Conservation (phyloP, 371 early-diverging fungal genomes). For the Syncephalastrum sp. region DNA sequence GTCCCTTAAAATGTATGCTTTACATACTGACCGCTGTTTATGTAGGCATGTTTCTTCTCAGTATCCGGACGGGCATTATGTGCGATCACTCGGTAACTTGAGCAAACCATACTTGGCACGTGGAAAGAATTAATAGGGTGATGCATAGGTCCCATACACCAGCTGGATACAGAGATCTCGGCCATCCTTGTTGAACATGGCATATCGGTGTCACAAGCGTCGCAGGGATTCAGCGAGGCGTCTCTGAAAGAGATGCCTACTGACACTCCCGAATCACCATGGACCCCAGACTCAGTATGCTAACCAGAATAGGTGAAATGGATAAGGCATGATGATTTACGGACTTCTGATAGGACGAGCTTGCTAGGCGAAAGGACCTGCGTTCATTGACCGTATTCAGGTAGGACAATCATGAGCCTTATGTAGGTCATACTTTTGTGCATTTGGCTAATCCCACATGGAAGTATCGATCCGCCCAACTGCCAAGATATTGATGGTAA, state of each 20-base stretch:
- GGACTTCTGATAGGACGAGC: conserved; percentile 35
- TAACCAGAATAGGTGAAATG: too few relatives aligned
- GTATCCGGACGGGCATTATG: conserved; percentile 91
- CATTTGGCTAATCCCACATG: too few relatives aligned
- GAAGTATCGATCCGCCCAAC: conserved; percentile 88
- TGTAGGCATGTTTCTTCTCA: conserved; percentile 60
- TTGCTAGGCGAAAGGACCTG: conserved; percentile 55
- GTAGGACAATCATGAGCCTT: conserved; percentile 8
- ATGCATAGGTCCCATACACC: conserved; percentile 55
- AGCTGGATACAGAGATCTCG: conserved; percentile 73
- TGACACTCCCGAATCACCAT: conserved; percentile 52
- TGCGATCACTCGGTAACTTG: conserved; percentile 68
- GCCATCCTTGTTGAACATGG: conserved; percentile 78
- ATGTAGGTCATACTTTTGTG: conserved; percentile 24
- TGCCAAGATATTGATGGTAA: conserved; percentile 89
- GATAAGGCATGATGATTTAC: not conserved
- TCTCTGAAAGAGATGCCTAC: conserved; percentile 71
- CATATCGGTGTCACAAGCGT: conserved; percentile 73
- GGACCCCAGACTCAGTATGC: conserved; percentile 52
- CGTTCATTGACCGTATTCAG: conserved; percentile 49
- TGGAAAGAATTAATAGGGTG: conserved; percentile 23
- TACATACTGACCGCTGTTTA: conserved; percentile 6
- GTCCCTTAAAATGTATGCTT: conserved; percentile 2
- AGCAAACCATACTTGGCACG: not conserved
- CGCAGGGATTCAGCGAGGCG: conserved; percentile 65